Conservation (phyloP, 192 early-diverging fungal species). For the Radiomyces spectabilis region DNA sequence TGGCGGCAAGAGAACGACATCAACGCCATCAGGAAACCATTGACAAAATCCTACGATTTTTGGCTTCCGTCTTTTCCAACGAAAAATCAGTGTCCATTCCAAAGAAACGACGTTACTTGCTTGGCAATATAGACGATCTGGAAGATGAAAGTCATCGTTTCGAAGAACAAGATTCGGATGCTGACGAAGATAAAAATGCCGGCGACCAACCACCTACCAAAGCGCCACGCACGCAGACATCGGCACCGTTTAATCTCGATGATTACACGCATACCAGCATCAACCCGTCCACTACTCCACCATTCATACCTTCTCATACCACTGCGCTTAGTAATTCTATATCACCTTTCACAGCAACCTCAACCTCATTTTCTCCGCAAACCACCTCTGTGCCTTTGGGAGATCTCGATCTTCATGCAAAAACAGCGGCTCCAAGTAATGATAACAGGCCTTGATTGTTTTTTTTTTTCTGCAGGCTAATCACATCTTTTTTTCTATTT, state of each 20-base stretch:
- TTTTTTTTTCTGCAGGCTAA: too few relatives aligned
- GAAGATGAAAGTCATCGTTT: too few relatives aligned
- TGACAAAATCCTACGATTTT: conserved; percentile 89
- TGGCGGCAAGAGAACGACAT: conserved; percentile 67
- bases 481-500: background rate
- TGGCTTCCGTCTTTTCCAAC: conserved; percentile 81
- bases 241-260: background rate
- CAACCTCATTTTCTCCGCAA: background rate
- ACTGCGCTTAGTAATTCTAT: conserved; percentile 21
- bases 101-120: conserved; percentile 37
- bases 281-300: background rate
- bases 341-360: conserved; percentile 9
- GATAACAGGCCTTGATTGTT: background rate
- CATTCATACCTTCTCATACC: conserved; percentile 6
- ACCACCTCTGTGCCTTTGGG: background rate
- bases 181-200: conserved; percentile 7
- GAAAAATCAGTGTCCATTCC: conserved; percentile 45
- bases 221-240: background rate
- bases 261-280: background rate
- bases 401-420: too few relatives aligned
- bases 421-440: background rate
- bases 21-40: conserved; percentile 87
- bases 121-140: too few relatives aligned
- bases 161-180: conserved; percentile 17
- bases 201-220: background rate